These are phyloP conservation scores for Thraustochytrium sp. DNA, from an alignment of 352 stramenopile genomes.

Conservation along the genomic window DNA sequence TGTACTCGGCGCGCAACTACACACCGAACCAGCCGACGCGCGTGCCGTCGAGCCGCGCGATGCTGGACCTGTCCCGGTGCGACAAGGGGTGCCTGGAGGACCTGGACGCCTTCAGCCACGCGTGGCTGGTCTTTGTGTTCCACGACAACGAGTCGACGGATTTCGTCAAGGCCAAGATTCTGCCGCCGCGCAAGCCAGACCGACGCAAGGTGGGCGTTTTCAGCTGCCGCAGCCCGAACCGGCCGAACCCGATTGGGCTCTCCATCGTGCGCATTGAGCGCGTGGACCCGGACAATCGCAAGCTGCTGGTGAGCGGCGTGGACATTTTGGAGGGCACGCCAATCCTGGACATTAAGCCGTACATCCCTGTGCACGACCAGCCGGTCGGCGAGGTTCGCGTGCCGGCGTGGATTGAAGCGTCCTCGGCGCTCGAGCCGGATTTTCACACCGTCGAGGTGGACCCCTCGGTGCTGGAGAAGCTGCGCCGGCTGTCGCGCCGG, in stretches of 20 bases:
- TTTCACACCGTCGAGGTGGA: neutral
- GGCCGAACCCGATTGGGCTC: conserved; percentile 59
- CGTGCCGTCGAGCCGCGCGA: neutral
- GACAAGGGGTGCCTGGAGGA: conserved; percentile 22
- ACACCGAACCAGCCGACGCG: conserved; percentile 32
- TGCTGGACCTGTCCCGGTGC: conserved; percentile 3
- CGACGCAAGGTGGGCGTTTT: conserved; percentile 68
- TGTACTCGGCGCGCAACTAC: conserved; percentile 3
- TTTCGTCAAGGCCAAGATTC: conserved; percentile 23
- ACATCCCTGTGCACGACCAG: conserved; percentile 42
- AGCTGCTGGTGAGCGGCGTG: conserved; percentile 40
- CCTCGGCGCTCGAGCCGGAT: conserved; percentile 3
- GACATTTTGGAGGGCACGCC: conserved; percentile 50
- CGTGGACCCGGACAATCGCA: conserved; percentile 35
- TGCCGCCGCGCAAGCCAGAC: conserved; percentile 57
- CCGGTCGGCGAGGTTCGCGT: conserved; percentile 23
- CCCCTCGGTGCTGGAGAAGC: neutral
- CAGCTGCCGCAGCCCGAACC: conserved; percentile 57
- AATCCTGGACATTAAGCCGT: conserved; percentile 50
- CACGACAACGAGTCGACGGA: conserved; percentile 53
- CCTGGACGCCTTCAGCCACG: conserved; percentile 46
- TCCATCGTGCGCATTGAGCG: conserved; percentile 34
- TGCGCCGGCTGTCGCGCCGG: neutral
- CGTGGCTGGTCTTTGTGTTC: conserved; percentile 60
- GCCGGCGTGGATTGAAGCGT: neutral